Conservation (phyloP, 208 protist genomes). For the Acanthamoeba triangularis region DNA sequence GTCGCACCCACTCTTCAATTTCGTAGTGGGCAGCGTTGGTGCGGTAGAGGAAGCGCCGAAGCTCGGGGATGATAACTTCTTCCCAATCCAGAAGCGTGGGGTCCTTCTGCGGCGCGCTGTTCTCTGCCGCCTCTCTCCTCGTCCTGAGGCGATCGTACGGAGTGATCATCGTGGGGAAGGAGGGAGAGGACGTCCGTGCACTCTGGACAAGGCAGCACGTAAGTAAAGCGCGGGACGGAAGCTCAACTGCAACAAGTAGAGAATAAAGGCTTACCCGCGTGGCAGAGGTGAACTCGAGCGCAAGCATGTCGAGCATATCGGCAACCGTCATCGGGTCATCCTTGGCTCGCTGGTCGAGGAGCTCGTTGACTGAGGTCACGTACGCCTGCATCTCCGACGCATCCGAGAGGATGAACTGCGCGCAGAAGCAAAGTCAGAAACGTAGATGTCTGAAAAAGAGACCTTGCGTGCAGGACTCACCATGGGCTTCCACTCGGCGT, state of each 20-base stretch:
- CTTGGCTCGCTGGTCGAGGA: conserved; percentile 24
- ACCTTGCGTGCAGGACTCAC: not conserved
- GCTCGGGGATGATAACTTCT: conserved; percentile 69
- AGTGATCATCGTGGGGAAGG: conserved; percentile 33
- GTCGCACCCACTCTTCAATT: conserved; percentile 67
- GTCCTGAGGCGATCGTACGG: not conserved
- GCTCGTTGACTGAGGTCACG: conserved; percentile 13
- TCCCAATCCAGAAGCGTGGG: conserved; percentile 72
- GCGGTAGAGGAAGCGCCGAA: conserved; percentile 22
- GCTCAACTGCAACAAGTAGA: not conserved
- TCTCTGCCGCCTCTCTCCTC: not conserved
- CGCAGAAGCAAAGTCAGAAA: not conserved
- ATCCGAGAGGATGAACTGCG: conserved; percentile 25
- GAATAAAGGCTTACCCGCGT: not conserved
- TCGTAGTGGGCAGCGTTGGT: conserved; percentile 56
- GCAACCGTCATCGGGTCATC: conserved; percentile 26
- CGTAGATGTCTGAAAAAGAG: not conserved
- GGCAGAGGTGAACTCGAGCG: conserved; percentile 17
- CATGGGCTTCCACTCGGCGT: conserved; percentile 38
- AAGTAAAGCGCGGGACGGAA: not conserved
- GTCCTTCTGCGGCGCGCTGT: not conserved
- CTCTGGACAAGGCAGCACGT: not conserved
- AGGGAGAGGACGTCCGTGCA: not conserved
- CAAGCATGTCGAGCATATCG: conserved; percentile 69
- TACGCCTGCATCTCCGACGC: not conserved